Evolutionary conservation across 1,139 yeast species (phyloP).

Genomic region (Suhomyces coccinellae): DNA sequence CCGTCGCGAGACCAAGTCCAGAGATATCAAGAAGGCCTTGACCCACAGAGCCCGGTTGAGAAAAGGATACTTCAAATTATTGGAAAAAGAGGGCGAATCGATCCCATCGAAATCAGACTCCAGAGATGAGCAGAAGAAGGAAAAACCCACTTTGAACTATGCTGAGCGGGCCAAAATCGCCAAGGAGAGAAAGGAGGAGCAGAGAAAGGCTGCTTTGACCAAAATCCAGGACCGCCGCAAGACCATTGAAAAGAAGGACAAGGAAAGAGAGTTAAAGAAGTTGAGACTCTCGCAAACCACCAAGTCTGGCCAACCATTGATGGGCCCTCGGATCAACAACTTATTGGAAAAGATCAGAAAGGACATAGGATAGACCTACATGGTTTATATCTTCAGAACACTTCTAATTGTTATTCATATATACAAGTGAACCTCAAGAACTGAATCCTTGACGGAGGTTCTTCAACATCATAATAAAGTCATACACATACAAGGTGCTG

Average conservation of each 20-base stretch:
- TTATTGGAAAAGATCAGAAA: conserved; percentile 73
- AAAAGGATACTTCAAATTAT: conserved; percentile 76
- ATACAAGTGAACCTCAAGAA: neutral
- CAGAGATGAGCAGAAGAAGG: conserved; percentile 16
- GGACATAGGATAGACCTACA: conserved; percentile 27
- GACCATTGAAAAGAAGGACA: conserved; percentile 18
- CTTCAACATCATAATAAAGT: conserved; percentile 37
- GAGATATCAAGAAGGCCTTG: conserved; percentile 74
- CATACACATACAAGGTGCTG: conserved; percentile 58
- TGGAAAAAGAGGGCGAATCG: conserved; percentile 66
- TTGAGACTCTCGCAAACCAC: conserved; percentile 60
- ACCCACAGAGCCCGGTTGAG: conserved; percentile 81
- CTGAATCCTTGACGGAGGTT: conserved; percentile 13
- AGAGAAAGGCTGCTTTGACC: conserved; percentile 30
- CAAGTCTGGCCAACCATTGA: conserved; percentile 77
- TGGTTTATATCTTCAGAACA: neutral
- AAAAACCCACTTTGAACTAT: conserved; percentile 27
- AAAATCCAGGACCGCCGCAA: conserved; percentile 20
- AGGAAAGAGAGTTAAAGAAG: conserved; percentile 46
- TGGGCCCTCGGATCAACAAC: conserved; percentile 86
- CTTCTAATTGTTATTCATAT: neutral
- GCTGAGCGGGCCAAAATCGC: conserved; percentile 51
- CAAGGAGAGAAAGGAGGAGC: conserved; percentile 25
- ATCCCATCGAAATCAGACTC: conserved; percentile 28
- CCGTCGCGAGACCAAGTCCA: conserved; percentile 42